Evolutionary conservation across 371 early-diverging fungal genomes (phyloP), one percentile per base, ranked within the genome.

Genomic region (Mucor sp.): DNA sequence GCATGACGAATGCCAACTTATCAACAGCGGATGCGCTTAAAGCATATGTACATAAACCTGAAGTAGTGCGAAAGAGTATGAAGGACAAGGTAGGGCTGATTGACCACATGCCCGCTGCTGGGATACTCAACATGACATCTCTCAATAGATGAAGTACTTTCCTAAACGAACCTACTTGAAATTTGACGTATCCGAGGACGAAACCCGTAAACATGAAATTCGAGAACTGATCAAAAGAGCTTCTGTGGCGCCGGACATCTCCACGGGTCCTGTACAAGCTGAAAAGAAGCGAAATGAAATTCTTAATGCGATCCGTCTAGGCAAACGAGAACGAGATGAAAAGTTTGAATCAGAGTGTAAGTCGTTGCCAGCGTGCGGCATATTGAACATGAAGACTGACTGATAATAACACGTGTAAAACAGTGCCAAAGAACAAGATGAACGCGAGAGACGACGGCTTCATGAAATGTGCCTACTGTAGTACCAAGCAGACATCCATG

Each of bases 261-360:
- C 66, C 0, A 70, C 74, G 9, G 79, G 81, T 0, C 83, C 83
- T 7, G 65, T 80, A 2, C 56, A 64, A 14, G 83, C 81, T 12
- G 83, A 83, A 61, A 83, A 83, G 61, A 83, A 77, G 32, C 61
- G 83, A 47, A 83, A 74, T 35, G 83, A 83, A 43, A 62, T 76
- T 6, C 19, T 77, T 3, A 79, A 79, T 58, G 77, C 79, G 4
- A 72, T 82, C 27, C 67, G 65, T 30, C 58, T 79, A 19, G 82
- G 82, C 8, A 82, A 82, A 47, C 58, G 82, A 30, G 72, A 71
- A 19, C 62, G 74, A 15, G 70, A 67, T 35, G 80, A 79, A 19
- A 70, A 68, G 27, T 66, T 66, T 28, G 75, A 82, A 62, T 53
- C 73, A 9, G 78, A 69, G 33, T 55, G 81, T 77, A 76, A 67